Evolutionary conservation across 108 stramenopile genomes (phyloP).

Genomic region (Skeletonema potamos): DNA sequence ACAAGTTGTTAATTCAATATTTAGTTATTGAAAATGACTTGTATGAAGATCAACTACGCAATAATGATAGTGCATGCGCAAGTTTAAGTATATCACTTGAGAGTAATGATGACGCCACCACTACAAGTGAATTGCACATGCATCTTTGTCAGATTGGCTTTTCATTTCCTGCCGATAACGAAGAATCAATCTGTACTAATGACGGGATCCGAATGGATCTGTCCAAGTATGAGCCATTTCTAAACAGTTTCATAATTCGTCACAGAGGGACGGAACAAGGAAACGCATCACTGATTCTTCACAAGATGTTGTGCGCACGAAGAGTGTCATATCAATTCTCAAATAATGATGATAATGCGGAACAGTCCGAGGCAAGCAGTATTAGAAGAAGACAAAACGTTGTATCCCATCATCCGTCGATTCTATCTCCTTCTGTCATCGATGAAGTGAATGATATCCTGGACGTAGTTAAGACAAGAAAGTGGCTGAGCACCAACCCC

Average conservation of each 20-base stretch:
- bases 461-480: conserved; percentile 8
- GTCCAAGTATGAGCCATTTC: conserved; percentile 12
- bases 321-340: conserved; percentile 22
- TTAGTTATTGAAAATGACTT: conserved; percentile 4
- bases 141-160: not conserved
- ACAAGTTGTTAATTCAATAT: conserved; percentile 16
- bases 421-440: conserved; percentile 14
- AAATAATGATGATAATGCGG: not conserved
- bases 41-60: conserved; percentile 10
- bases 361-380: not conserved
- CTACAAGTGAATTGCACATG: not conserved
- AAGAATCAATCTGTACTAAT: not conserved
- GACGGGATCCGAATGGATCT: conserved; percentile 13
- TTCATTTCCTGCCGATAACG: not conserved
- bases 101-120: not conserved
- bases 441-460: conserved; percentile 7
- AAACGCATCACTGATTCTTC: not conserved
- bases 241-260: conserved; percentile 12
- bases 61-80: not conserved
- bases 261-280: conserved; percentile 28
- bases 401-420: conserved; percentile 10
- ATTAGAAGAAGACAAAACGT: not conserved
- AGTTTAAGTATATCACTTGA: not conserved
- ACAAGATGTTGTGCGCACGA: conserved; percentile 18
- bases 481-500: conserved; percentile 69